Evolutionary conservation across 164 flowering plant genomes (phyloP).

Genomic region (Berberis thunbergii): DNA sequence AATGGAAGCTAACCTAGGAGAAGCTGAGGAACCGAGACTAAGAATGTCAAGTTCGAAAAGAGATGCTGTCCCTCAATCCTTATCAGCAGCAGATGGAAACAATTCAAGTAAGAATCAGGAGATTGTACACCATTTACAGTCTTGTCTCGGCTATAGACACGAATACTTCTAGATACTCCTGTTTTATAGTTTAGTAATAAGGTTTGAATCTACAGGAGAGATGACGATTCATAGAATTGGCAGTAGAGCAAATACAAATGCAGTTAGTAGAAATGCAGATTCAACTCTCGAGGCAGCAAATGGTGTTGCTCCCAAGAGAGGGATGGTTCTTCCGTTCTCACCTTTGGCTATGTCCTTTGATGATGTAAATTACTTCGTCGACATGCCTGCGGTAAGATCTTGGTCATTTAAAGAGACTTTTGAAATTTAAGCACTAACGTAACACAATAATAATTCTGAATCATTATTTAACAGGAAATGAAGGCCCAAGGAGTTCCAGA

Average conservation of each 20-base stretch:
- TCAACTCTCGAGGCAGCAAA: conserved; percentile 33
- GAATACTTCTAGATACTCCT: not conserved
- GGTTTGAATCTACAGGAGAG: conserved; percentile 39
- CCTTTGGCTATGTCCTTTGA: conserved; percentile 94
- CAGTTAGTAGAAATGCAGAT: conserved; percentile 32
- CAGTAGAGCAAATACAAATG: conserved; percentile 32
- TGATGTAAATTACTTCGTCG: conserved; percentile 70
- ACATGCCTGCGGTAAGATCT: conserved; percentile 79
- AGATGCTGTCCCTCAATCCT: conserved; percentile 8
- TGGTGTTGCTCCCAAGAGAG: conserved; percentile 74
- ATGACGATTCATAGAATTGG: conserved; percentile 43
- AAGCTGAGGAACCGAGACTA: conserved; percentile 15
- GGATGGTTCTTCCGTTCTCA: conserved; percentile 93
- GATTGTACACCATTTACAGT: not conserved
- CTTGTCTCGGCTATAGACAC: not conserved
- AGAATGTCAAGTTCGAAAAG: conserved; percentile 18
- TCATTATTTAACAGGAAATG: conserved; percentile 21
- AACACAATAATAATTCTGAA: too few species aligned
- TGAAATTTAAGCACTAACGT: too few species aligned
- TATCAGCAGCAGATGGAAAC: conserved; percentile 43
- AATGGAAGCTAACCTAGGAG: conserved; percentile 13
- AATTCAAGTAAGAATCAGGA: conserved; percentile 35
- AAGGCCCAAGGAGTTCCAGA: conserved; percentile 31
- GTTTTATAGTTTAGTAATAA: not conserved
- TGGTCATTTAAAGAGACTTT: not conserved